These are phyloP conservation scores for Penicillium pulvis DNA, from an alignment of 495 filamentous ascomycete genomes.

Conservation along the genomic window DNA sequence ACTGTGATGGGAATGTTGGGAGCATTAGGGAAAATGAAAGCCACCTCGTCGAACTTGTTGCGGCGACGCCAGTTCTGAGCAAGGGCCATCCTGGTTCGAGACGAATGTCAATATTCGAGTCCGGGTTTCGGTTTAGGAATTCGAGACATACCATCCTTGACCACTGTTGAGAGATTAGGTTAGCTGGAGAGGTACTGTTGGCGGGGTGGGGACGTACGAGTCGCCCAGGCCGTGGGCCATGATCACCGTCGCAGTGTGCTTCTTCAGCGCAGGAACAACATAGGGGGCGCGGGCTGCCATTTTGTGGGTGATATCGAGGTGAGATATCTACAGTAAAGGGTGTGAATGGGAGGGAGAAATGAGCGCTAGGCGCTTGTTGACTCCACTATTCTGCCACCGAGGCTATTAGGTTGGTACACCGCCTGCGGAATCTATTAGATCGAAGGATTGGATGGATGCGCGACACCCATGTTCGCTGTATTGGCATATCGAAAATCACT, in stretches of 20 bases:
- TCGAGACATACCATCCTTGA: slow-evolving; percentile 62
- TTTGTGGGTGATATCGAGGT: slow-evolving; percentile 20
- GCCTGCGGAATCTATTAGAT: neutral
- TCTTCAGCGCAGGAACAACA: slow-evolving; percentile 82
- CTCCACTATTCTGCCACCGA: slow-evolving; percentile 36
- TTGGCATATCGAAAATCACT: too few species aligned
- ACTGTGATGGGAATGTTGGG: slow-evolving; percentile 84
- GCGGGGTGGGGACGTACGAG: slow-evolving; percentile 45
- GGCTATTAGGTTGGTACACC: slow-evolving; percentile 14
- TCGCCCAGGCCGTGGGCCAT: slow-evolving; percentile 91
- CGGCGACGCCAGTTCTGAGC: slow-evolving; percentile 89
- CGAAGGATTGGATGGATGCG: too few species aligned
- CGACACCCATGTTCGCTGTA: too few species aligned
- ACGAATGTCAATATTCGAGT: neutral
- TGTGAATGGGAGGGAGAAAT: slow-evolving; percentile 3
- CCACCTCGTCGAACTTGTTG: slow-evolving; percentile 81
- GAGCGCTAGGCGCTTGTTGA: neutral
- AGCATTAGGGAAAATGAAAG: slow-evolving; percentile 95
- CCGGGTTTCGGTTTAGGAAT: neutral
- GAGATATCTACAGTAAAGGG: slow-evolving; percentile 2
- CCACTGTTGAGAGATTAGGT: slow-evolving; percentile 44
- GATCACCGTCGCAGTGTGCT: slow-evolving; percentile 93
- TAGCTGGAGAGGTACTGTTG: slow-evolving; percentile 12
- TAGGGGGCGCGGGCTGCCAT: slow-evolving; percentile 61
- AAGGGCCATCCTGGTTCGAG: slow-evolving; percentile 60